These are phyloP conservation scores for Umbelopsis vinacea DNA, from an alignment of 192 early-diverging fungal genomes.

Conservation along the genomic window DNA sequence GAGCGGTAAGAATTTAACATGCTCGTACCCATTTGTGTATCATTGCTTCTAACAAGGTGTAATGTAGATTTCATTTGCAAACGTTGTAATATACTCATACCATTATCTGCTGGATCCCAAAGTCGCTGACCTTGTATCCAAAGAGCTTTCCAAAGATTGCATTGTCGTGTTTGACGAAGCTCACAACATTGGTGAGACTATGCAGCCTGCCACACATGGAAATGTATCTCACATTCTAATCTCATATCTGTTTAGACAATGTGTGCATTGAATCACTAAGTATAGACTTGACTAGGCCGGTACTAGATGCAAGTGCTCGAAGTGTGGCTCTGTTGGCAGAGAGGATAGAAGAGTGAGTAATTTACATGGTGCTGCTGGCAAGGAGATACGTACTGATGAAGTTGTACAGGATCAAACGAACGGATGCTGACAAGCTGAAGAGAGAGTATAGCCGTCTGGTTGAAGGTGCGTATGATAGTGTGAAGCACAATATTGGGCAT, in stretches of 20 bases:
- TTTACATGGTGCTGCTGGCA: neutral
- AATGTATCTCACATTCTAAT: neutral
- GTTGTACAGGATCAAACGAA: slow-evolving; percentile 70
- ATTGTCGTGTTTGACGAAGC: slow-evolving; percentile 99
- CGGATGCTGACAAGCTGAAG: slow-evolving; percentile 87
- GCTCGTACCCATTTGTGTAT: neutral
- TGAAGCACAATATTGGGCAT: neutral
- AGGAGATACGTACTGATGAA: neutral
- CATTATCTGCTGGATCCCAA: slow-evolving; percentile 99
- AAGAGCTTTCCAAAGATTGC: slow-evolving; percentile 90
- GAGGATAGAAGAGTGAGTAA: slow-evolving; percentile 69
- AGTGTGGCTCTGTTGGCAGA: slow-evolving; percentile 73
- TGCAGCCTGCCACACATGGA: neutral
- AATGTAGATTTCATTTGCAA: slow-evolving; percentile 79
- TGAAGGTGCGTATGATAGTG: slow-evolving; percentile 54
- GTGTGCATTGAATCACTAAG: slow-evolving; percentile 98
- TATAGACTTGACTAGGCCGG: slow-evolving; percentile 90
- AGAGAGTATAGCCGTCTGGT: slow-evolving; percentile 91
- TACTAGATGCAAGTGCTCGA: slow-evolving; percentile 86
- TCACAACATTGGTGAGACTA: slow-evolving; percentile 89
- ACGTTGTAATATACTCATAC: slow-evolving; percentile 98
- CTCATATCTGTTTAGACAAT: slow-evolving; percentile 67
- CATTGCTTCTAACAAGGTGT: neutral
- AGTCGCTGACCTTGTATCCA: slow-evolving; percentile 96
- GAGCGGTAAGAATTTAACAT: slow-evolving; percentile 57